Percentiles rank a stretch among this genome's conserved stretches.
Conservation (phyloP, 129 eudicot genomes). For the Lactuca sativa region DNA sequence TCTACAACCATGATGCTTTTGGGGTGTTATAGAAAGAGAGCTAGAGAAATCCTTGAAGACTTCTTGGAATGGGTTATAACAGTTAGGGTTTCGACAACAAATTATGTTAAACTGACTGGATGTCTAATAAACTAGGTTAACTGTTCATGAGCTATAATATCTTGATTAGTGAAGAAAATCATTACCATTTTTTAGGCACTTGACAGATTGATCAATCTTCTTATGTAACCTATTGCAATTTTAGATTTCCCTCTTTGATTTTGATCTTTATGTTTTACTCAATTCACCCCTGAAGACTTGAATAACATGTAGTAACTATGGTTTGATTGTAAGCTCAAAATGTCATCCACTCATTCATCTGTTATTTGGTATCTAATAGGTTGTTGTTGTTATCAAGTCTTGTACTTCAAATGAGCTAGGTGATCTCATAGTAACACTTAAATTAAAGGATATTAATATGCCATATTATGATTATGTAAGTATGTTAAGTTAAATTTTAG, state of each 20-base stretch:
- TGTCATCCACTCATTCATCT: no score
- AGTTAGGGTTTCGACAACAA: not conserved
- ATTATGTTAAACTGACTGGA: not conserved
- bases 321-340: no score
- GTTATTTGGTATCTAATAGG: no score
- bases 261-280: not conserved
- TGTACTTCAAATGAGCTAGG: no score
- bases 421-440: no score
- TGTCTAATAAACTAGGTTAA: not conserved
- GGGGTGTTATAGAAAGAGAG: no score
- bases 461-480: not conserved
- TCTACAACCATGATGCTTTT: no score
- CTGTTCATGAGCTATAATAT: not conserved
- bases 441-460: no score
- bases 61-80: not conserved
- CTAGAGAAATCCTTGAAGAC: no score
- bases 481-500: not conserved
- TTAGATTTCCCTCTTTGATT: conserved; percentile 10
- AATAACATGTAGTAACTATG: not conserved
- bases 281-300: not conserved
- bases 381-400: no score
- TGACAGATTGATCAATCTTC: conserved; percentile 25
- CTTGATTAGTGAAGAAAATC: not conserved
- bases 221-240: conserved; percentile 8
- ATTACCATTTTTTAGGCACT: not conserved